Evolutionary conservation across 768 basidiomycete genomes (phyloP).

Genomic region (Boletus reticulatus): DNA sequence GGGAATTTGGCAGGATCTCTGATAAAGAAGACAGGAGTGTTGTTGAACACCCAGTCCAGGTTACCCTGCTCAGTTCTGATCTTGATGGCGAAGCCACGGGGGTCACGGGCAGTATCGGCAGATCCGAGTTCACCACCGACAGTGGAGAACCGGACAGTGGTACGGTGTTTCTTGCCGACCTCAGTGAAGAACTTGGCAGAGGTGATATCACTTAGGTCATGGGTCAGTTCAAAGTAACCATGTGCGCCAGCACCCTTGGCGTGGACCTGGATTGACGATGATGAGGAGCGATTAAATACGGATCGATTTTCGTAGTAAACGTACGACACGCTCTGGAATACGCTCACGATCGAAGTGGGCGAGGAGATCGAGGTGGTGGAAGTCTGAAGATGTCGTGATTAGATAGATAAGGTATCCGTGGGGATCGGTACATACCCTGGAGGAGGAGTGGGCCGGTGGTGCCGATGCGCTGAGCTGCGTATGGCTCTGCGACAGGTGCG

Average conservation of each 20-base stretch:
- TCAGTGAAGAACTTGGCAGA: slow-evolving; percentile 64
- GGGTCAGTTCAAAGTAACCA: slow-evolving; percentile 89
- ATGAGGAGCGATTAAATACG: slow-evolving; percentile 18
- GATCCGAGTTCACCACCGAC: slow-evolving; percentile 88
- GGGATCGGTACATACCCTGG: slow-evolving; percentile 56
- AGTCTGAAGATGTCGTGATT: slow-evolving; percentile 49
- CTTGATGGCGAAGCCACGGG: slow-evolving; percentile 90
- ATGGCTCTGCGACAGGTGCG: slow-evolving; percentile 71
- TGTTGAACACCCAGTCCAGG: slow-evolving; percentile 91
- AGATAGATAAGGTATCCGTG: slow-evolving; percentile 6
- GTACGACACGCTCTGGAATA: slow-evolving; percentile 90
- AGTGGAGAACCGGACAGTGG: slow-evolving; percentile 89
- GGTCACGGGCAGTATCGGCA: slow-evolving; percentile 90
- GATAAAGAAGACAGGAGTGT: slow-evolving; percentile 91
- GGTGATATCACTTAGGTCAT: slow-evolving; percentile 80
- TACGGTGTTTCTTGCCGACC: slow-evolving; percentile 64
- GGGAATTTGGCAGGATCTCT: slow-evolving; percentile 87
- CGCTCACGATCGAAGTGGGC: slow-evolving; percentile 94
- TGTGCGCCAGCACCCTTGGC: slow-evolving; percentile 93
- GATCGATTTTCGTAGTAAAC: slow-evolving; percentile 21
- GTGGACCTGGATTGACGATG: slow-evolving; percentile 58
- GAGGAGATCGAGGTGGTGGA: slow-evolving; percentile 86
- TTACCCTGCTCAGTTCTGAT: slow-evolving; percentile 90
- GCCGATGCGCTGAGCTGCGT: slow-evolving; percentile 76
- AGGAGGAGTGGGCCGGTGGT: slow-evolving; percentile 79